phyloP scores from a whole-genome alignment of 177 flowering plant species.

The Vitis hybrid region DNA sequence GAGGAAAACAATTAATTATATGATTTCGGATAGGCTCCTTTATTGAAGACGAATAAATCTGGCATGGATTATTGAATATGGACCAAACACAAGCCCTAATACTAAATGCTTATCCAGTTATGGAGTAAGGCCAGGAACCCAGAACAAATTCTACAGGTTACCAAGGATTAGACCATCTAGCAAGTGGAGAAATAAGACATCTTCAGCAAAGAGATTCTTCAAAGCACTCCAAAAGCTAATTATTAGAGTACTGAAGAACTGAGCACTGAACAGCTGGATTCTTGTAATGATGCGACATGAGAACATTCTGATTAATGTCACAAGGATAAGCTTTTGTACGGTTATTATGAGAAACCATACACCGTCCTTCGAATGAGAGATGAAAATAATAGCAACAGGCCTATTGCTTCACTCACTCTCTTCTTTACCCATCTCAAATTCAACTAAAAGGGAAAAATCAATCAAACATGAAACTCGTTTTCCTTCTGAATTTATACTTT shows the following conservation, averaged over 20 bases:
- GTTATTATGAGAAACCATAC: background rate
- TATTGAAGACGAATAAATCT: background rate
- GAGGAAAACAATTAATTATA: background rate
- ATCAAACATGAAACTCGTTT: no score
- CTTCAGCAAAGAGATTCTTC: conserved; percentile 15
- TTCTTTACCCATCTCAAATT: background rate
- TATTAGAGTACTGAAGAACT: background rate
- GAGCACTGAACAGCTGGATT: conserved; percentile 13
- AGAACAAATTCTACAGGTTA: conserved; percentile 4
- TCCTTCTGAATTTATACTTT: no score
- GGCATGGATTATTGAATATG: background rate
- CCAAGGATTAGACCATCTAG: background rate
- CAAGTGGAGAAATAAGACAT: background rate
- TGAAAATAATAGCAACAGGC: background rate
- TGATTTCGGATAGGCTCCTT: background rate
- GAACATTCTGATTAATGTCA: conserved; percentile 9
- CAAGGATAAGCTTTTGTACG: background rate
- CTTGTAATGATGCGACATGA: conserved; percentile 3
- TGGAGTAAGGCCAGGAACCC: background rate
- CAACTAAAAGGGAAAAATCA: no score
- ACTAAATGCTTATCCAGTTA: background rate
- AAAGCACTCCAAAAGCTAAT: conserved; percentile 15
- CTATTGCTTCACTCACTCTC: background rate
- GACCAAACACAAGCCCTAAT: background rate
- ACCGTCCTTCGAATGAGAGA: background rate